These are phyloP conservation scores for Yamadazyma siamensis DNA, from an alignment of 1,139 yeast species.

Conservation along the genomic window DNA sequence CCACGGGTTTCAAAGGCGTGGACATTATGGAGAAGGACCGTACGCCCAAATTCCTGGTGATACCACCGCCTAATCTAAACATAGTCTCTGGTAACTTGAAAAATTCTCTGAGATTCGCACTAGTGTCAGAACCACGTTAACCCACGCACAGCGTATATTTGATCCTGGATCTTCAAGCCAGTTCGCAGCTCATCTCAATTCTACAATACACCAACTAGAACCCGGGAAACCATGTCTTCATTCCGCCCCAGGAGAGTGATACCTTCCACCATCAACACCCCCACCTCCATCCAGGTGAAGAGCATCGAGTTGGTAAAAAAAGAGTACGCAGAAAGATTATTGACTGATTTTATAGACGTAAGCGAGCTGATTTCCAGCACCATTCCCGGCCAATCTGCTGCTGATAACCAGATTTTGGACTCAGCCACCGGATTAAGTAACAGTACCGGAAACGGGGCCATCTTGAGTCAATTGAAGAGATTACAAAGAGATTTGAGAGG, in stretches of 20 bases:
- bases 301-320: conserved; percentile 25
- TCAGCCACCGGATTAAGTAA: conserved; percentile 20
- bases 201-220: too few relatives aligned
- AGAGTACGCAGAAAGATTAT: conserved; percentile 43
- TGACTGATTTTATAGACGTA: conserved; percentile 45
- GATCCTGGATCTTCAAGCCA: neutral
- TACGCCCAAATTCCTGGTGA: neutral
- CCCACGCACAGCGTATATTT: neutral
- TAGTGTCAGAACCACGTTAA: conserved; percentile 1
- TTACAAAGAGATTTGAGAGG: conserved; percentile 73
- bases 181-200: too few relatives aligned
- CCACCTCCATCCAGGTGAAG: conserved; percentile 42
- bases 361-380: conserved; percentile 26
- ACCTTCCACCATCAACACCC: conserved; percentile 47
- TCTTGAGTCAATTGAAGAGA: conserved; percentile 59
- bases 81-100: conserved; percentile 1
- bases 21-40: conserved; percentile 9
- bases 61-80: conserved; percentile 4
- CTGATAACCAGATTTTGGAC: conserved; percentile 8
- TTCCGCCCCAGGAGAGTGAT: conserved; percentile 37
- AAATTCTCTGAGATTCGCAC: conserved; percentile 1
- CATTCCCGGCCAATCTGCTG: conserved; percentile 15
- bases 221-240: conserved; percentile 18
- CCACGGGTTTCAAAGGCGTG: too few relatives aligned
- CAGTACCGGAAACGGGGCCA: conserved; percentile 27